Evolutionary conservation across 768 basidiomycete species (phyloP).

Genomic region (Panaeolus cyanescens): DNA sequence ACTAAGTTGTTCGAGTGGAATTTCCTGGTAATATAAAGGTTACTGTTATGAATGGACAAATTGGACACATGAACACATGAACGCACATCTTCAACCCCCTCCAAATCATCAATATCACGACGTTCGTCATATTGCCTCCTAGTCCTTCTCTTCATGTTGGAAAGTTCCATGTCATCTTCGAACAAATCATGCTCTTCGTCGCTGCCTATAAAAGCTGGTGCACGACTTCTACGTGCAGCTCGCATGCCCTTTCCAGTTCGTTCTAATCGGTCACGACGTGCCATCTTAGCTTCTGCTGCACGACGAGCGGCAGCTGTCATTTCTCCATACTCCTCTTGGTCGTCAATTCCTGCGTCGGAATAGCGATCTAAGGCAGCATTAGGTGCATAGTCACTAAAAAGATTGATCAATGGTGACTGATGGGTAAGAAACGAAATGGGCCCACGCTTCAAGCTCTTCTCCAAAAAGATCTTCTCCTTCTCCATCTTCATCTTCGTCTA

Average conservation of each 20-base stretch:
- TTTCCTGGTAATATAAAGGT: slow-evolving; percentile 55
- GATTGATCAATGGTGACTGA: slow-evolving; percentile 11
- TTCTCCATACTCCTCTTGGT: slow-evolving; percentile 70
- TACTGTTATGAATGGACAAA: background rate
- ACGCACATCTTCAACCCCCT: slow-evolving; percentile 83
- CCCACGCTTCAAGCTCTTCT: slow-evolving; percentile 74
- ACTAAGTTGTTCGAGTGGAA: slow-evolving; percentile 92
- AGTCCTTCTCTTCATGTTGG: slow-evolving; percentile 78
- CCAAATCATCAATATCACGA: slow-evolving; percentile 86
- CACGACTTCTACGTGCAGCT: slow-evolving; percentile 77
- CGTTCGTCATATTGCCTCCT: slow-evolving; percentile 94
- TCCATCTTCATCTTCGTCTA: slow-evolving; percentile 75
- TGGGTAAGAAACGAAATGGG: slow-evolving; percentile 6
- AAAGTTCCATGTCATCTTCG: slow-evolving; percentile 64
- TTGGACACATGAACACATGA: background rate
- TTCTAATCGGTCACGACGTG: slow-evolving; percentile 78
- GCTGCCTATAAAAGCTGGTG: slow-evolving; percentile 85
- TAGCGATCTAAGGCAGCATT: slow-evolving; percentile 86
- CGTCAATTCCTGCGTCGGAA: slow-evolving; percentile 85
- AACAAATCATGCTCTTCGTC: slow-evolving; percentile 83
- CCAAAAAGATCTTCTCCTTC: slow-evolving; percentile 94
- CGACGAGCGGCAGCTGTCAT: slow-evolving; percentile 72
- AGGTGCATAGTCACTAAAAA: slow-evolving; percentile 76
- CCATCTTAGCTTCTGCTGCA: slow-evolving; percentile 87
- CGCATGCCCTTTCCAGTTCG: slow-evolving; percentile 69